Evolutionary conservation across 148 eudicot genomes (phyloP).

Genomic region (Camellia granthamiana): DNA sequence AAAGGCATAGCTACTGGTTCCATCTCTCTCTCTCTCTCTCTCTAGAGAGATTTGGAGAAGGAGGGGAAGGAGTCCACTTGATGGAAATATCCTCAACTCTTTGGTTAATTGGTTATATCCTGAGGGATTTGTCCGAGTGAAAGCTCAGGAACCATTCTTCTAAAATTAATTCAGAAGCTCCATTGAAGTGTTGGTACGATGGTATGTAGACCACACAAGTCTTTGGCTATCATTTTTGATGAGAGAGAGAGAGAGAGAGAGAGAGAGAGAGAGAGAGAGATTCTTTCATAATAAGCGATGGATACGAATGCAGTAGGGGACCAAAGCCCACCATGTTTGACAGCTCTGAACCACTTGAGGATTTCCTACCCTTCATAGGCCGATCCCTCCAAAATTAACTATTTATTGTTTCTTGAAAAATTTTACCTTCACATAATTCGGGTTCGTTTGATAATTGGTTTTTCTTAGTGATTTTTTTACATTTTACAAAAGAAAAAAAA

Average conservation of each 20-base stretch:
- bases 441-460: too few relatives aligned
- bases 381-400: too few relatives aligned
- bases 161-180: not conserved
- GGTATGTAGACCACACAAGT: conserved; percentile 3
- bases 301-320: conserved; percentile 5
- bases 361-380: not conserved
- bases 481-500: too few relatives aligned
- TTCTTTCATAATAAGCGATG: not conserved
- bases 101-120: not conserved
- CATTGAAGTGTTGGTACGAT: conserved; percentile 7
- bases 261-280: not conserved
- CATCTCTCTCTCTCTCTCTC: conserved; percentile 9
- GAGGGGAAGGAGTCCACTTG: not conserved
- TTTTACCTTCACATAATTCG: too few relatives aligned
- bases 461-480: too few relatives aligned
- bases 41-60: not conserved
- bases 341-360: not conserved
- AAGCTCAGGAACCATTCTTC: not conserved
- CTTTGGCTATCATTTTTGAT: not conserved
- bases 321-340: not conserved
- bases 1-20: not conserved
- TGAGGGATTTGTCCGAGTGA: not conserved
- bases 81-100: not conserved
- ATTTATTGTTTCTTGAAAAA: too few relatives aligned
- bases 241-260: not conserved